Base-by-base conservation (phyloP, 2,329 filamentous ascomycete species). In the Calonectria pseudoturangicola region DNA sequence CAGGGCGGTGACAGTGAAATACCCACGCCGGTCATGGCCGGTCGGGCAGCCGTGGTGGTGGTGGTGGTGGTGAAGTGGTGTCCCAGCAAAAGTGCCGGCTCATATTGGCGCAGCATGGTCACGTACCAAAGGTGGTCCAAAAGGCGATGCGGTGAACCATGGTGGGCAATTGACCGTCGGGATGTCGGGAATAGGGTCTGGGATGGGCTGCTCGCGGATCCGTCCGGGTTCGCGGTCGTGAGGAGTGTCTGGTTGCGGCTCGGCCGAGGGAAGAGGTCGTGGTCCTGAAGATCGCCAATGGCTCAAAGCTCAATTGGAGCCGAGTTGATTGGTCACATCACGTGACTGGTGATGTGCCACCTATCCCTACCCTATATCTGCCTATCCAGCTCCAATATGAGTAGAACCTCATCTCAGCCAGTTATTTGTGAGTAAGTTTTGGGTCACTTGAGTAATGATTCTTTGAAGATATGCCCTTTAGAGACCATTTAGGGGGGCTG, bases 51-150 rank as follows among this genome's bases (percentile, higher is more conserved):
- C 25, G 12, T 15, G 12, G 18, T 58, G 50, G 15, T 41, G 33
- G 15, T 41, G 33, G 8, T 28, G 15, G n/a, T 58, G 54, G 15
- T 36, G 54, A 25, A 18, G 33, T 27, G 28, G 51, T 7, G 41
- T 56, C 21, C 25, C 21, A 66, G 43, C 45, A 45, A 27, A 74
- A 74, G 73, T 75, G 66, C 27, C 33, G 66, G 45, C 47, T 39
- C 41, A 75, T 76, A 74, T 77, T 75, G 69, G 47, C 68, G 74
- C 68, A 75, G 54, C 39, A 58, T 36, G 10, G 15, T 51, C 45
- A 71, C 67, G 73, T 88, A 98, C 96, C 96, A 91, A 98, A 98
- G 89, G 94, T 94, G 86, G 91, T 89, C 94, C 94, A 96, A 89
- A 96, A 95, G 84, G 95, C 87, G 84, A 95, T 88, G 83, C 91